These are phyloP conservation scores for Diplodia intermedia DNA, from an alignment of 2,329 filamentous ascomycete species.

Conservation along the genomic window DNA sequence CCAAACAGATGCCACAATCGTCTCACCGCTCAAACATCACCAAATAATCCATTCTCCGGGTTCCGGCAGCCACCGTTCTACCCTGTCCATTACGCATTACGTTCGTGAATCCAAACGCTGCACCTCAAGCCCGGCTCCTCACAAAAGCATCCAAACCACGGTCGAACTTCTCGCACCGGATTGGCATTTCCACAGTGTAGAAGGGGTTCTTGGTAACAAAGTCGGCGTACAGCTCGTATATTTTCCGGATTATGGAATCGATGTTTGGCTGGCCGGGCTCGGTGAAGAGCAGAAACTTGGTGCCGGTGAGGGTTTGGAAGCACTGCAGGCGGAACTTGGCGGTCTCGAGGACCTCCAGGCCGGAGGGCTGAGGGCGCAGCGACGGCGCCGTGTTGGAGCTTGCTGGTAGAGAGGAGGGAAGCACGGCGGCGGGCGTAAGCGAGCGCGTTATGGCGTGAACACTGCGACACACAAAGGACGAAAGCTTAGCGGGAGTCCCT, in stretches of 20 bases:
- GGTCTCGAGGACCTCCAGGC: conserved; percentile 90
- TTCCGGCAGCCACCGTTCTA: conserved; percentile 36
- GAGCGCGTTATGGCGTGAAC: conserved; percentile 70
- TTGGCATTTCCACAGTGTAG: conserved; percentile 96
- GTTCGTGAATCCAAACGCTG: not conserved
- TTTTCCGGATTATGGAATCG: conserved; percentile 79
- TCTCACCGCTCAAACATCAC: not conserved
- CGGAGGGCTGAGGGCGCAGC: conserved; percentile 62
- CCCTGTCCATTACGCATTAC: not conserved
- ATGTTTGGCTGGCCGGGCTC: conserved; percentile 87
- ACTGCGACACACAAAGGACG: conserved; percentile 43
- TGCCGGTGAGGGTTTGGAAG: conserved; percentile 92
- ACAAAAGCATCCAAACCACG: conserved; percentile 82
- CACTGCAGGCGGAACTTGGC: conserved; percentile 95
- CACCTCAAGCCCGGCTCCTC: conserved; percentile 51
- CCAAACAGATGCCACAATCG: not conserved
- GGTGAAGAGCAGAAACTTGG: conserved; percentile 94
- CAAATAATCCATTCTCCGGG: conserved; percentile 36
- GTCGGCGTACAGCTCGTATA: conserved; percentile 95
- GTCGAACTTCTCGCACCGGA: conserved; percentile 95
- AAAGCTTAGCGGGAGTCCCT: conserved; percentile 25
- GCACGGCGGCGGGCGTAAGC: conserved; percentile 52
- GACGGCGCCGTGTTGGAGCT: conserved; percentile 45
- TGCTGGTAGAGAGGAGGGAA: conserved; percentile 37
- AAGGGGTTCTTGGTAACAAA: conserved; percentile 99